These are phyloP conservation scores for Colletotrichum sp. DNA, from an alignment of 2,329 filamentous ascomycete genomes.

Conservation along the genomic window DNA sequence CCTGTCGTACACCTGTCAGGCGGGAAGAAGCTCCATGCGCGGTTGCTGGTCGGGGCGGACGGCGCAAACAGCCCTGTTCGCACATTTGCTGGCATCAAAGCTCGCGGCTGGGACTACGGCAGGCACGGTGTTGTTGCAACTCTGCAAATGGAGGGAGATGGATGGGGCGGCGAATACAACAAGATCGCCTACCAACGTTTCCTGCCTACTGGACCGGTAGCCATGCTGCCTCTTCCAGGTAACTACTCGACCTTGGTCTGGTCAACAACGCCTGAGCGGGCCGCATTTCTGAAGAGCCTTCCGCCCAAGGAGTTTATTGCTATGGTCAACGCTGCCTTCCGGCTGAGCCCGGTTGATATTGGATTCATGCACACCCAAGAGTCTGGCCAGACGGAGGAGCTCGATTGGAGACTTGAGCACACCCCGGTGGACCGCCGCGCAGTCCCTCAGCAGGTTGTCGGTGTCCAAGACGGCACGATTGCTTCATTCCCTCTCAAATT, in stretches of 20 bases:
- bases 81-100: conserved; percentile 84
- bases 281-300: conserved; percentile 79
- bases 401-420: conserved; percentile 82
- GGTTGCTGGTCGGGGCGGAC: conserved; percentile 90
- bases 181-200: conserved; percentile 95
- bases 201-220: conserved; percentile 88
- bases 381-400: conserved; percentile 71
- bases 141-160: conserved; percentile 70
- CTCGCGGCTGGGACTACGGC: conserved; percentile 91
- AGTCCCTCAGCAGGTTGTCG: conserved; percentile 70
- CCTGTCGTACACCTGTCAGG: conserved; percentile 78
- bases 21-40: conserved; percentile 73
- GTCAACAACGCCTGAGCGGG: conserved; percentile 86
- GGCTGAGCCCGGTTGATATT: conserved; percentile 79
- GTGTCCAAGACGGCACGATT: conserved; percentile 78
- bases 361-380: conserved; percentile 76
- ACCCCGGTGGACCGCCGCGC: conserved; percentile 59
- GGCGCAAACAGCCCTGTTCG: conserved; percentile 94
- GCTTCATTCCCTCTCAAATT: conserved; percentile 92
- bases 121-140: conserved; percentile 93
- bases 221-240: conserved; percentile 87
- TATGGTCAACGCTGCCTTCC: conserved; percentile 93
- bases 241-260: conserved; percentile 88
- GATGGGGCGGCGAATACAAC: conserved; percentile 55
- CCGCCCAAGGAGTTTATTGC: conserved; percentile 76